These are phyloP conservation scores for Salvia sclarea DNA, from an alignment of 305 asterid species.

Conservation along the genomic window DNA sequence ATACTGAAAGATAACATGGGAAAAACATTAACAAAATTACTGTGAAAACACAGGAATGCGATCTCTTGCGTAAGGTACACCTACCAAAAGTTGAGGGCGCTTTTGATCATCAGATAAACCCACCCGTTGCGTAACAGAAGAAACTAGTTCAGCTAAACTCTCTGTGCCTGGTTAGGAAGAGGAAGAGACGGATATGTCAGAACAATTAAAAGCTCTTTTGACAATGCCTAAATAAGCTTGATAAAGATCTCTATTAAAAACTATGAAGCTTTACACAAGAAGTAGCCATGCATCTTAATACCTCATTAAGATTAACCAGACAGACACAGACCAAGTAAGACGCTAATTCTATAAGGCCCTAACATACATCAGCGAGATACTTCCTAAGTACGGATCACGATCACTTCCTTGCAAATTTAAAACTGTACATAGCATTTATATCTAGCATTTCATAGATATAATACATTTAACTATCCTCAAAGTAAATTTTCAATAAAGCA, in stretches of 20 bases:
- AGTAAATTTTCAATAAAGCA: background rate
- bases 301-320: background rate
- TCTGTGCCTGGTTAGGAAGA: constrained; percentile 59
- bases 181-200: constrained; percentile 19
- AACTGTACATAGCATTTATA: background rate
- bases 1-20: constrained; percentile 47
- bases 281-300: background rate
- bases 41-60: background rate
- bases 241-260: background rate
- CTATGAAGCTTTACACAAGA: background rate
- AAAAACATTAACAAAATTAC: constrained; percentile 26
- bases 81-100: constrained; percentile 83
- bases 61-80: constrained; percentile 30
- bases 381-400: background rate
- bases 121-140: constrained; percentile 69
- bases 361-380: background rate
- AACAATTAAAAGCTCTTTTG: constrained; percentile 12
- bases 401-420: background rate
- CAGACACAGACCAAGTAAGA: background rate
- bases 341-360: background rate
- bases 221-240: background rate
- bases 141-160: constrained; percentile 74
- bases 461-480: background rate
- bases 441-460: background rate
- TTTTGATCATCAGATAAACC: constrained; percentile 52